Evolutionary conservation across 768 basidiomycete genomes (phyloP).

Genomic region (Termitomyces sp.): DNA sequence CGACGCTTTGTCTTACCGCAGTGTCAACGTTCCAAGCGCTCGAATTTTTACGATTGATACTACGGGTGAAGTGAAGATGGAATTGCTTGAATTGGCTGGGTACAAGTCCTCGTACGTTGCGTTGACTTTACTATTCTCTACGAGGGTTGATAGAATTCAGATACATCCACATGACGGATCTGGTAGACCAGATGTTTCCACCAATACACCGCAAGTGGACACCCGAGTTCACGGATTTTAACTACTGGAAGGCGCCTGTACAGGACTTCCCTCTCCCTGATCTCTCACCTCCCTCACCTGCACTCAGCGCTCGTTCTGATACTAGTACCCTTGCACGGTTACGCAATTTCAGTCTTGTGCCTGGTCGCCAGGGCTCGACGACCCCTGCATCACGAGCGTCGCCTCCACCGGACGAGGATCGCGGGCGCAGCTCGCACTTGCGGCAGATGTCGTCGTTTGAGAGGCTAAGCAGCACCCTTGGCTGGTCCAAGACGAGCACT

Average conservation of each 20-base stretch:
- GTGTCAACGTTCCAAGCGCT: slow-evolving; percentile 89
- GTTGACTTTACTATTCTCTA: not conserved
- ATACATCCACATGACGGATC: slow-evolving; percentile 97
- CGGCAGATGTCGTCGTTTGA: slow-evolving; percentile 78
- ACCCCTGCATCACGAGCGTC: slow-evolving; percentile 21
- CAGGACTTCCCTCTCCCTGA: slow-evolving; percentile 78
- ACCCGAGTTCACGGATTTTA: slow-evolving; percentile 94
- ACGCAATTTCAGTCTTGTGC: slow-evolving; percentile 73
- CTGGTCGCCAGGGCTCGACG: slow-evolving; percentile 29
- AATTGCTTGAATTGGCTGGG: slow-evolving; percentile 91
- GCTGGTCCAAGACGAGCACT: slow-evolving; percentile 32
- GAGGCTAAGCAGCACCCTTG: slow-evolving; percentile 56
- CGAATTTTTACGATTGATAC: slow-evolving; percentile 98
- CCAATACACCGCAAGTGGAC: slow-evolving; percentile 87
- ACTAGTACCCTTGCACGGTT: slow-evolving; percentile 70
- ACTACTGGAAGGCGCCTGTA: slow-evolving; percentile 87
- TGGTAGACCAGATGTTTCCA: slow-evolving; percentile 99
- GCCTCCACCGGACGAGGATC: slow-evolving; percentile 23
- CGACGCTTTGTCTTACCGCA: slow-evolving; percentile 96
- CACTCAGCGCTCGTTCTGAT: slow-evolving; percentile 91
- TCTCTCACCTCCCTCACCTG: slow-evolving; percentile 82
- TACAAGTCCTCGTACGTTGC: slow-evolving; percentile 85
- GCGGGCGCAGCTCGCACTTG: slow-evolving; percentile 35
- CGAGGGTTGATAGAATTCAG: slow-evolving; percentile 30
- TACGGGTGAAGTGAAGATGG: slow-evolving; percentile 92